Conservation (phyloP, 345 rosid genomes). For the Microcos paniculata region DNA sequence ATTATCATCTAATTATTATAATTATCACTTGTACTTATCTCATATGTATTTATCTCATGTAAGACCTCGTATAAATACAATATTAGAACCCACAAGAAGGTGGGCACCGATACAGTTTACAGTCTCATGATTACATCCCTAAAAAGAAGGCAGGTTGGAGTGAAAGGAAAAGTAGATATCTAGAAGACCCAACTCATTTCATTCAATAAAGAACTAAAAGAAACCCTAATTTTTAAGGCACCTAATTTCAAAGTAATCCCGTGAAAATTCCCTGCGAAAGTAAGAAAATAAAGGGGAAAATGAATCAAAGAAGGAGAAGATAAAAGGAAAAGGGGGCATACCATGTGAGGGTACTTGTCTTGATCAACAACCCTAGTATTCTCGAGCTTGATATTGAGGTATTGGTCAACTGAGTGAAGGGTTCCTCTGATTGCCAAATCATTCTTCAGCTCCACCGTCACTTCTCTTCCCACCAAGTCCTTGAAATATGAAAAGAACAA, state of each 20-base stretch:
- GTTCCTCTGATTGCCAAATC: constrained; percentile 99
- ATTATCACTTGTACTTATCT: no score
- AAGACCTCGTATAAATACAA: no score
- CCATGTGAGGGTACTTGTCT: constrained; percentile 99
- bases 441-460: constrained; percentile 97
- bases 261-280: background rate
- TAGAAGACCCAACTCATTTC: background rate
- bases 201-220: background rate
- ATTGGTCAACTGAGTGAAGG: constrained; percentile 98
- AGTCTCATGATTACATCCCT: background rate
- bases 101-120: no score
- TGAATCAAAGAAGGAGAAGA: background rate
- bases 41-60: no score
- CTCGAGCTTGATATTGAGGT: constrained; percentile 98
- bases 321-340: constrained; percentile 13
- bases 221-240: background rate
- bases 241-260: background rate
- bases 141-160: background rate
- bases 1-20: no score
- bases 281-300: background rate
- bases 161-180: background rate
- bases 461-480: constrained; percentile 99
- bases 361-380: constrained; percentile 99
- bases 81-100: no score
- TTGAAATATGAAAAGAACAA: constrained; percentile 99